Evolutionary conservation across 495 filamentous ascomycete species (phyloP).

Genomic region (Aspergillus mulundensis): DNA sequence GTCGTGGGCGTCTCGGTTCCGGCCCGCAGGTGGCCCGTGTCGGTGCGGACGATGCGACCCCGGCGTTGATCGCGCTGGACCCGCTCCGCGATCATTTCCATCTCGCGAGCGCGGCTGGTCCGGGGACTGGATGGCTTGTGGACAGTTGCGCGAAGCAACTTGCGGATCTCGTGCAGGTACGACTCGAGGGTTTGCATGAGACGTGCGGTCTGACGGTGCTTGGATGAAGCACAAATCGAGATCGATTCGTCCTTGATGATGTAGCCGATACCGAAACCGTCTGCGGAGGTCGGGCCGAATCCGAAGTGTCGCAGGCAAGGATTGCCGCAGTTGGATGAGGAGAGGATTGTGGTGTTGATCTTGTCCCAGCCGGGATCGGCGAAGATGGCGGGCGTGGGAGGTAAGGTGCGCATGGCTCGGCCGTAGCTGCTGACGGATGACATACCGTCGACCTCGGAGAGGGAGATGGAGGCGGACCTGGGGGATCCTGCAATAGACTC

Average conservation of each 20-base stretch:
- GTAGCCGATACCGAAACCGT: constrained; percentile 97
- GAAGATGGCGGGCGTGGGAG: constrained; percentile 73
- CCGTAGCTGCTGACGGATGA: constrained; percentile 31
- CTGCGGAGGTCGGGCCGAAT: constrained; percentile 89
- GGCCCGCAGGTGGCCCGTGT: constrained; percentile 26
- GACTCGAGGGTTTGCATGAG: constrained; percentile 85
- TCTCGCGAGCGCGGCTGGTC: constrained; percentile 63
- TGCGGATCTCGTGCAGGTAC: constrained; percentile 86
- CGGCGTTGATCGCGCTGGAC: constrained; percentile 38
- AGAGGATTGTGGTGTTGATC: constrained; percentile 89
- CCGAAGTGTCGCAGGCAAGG: constrained; percentile 95
- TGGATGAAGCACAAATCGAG: constrained; percentile 85
- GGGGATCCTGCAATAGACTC: constrained; percentile 52
- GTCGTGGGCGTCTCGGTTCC: constrained; percentile 53
- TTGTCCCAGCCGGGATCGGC: constrained; percentile 89
- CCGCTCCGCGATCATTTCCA: constrained; percentile 50
- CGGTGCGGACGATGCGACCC: constrained; percentile 44
- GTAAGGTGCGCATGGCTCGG: constrained; percentile 29
- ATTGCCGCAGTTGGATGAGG: constrained; percentile 98
- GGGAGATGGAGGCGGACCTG: constrained; percentile 36
- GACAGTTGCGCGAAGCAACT: constrained; percentile 67
- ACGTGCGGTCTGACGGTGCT: constrained; percentile 87
- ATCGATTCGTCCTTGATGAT: constrained; percentile 97
- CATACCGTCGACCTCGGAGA: constrained; percentile 39
- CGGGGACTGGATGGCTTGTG: constrained; percentile 50